Percentiles rank a stretch among this genome's conserved stretches.
Evolutionary conservation across 768 basidiomycete genomes (phyloP).

Genomic region (Pisolithus orientalis): DNA sequence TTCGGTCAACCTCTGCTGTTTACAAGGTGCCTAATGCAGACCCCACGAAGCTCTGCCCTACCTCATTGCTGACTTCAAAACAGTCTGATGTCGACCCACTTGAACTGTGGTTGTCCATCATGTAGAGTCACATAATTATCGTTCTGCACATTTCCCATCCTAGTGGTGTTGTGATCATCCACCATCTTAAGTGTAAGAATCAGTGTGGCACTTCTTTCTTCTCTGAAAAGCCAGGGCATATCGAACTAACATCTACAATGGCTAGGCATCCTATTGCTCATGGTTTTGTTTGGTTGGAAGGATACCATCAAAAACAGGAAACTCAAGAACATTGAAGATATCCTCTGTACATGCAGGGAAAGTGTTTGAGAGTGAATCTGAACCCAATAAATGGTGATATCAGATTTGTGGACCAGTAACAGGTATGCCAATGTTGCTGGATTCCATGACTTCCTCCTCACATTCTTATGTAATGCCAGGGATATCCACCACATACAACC

Average conservation of each 20-base stretch:
- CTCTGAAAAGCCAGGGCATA: conserved; percentile 45
- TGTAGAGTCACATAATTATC: no score
- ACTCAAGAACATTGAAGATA: conserved; percentile 74
- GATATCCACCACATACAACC: no score
- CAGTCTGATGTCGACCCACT: conserved; percentile 30
- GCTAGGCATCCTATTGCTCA: conserved; percentile 80
- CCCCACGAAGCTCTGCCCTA: conserved; percentile 6
- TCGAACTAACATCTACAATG: conserved; percentile 25
- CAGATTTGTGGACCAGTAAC: conserved; percentile 37
- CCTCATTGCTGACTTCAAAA: conserved; percentile 6
- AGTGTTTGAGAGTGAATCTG: conserved; percentile 52
- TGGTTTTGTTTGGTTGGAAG: conserved; percentile 85
- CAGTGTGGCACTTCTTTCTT: no score
- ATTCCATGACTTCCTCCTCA: no score
- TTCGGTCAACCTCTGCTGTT: conserved; percentile 9
- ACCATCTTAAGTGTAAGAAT: conserved; percentile 58
- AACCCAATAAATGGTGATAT: conserved; percentile 23
- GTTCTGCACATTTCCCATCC: conserved; percentile 87
- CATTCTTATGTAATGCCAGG: no score
- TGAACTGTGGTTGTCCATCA: conserved; percentile 65
- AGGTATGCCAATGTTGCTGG: not conserved
- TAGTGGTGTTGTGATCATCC: conserved; percentile 81
- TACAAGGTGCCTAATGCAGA: conserved; percentile 11
- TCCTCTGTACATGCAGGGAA: conserved; percentile 76
- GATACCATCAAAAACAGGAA: conserved; percentile 69